These are phyloP conservation scores for Immersiella caudata DNA, from an alignment of 495 filamentous ascomycete species.

Conservation along the genomic window DNA sequence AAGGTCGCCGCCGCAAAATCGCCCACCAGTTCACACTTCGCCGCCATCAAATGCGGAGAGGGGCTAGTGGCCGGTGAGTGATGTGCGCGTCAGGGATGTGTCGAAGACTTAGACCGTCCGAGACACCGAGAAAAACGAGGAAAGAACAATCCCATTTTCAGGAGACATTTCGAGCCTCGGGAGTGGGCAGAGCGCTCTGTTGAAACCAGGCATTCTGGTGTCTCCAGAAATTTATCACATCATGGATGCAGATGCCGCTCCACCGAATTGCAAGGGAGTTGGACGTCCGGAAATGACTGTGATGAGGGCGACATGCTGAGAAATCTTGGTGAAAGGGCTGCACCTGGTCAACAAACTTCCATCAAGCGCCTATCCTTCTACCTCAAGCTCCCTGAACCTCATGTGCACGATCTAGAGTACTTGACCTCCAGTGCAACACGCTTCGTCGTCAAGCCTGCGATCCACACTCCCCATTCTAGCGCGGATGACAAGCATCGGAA, in stretches of 20 bases:
- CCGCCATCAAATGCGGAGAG: neutral
- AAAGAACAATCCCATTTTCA: conserved; percentile 3
- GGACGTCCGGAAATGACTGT: neutral
- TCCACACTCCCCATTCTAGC: neutral
- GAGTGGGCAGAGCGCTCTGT: neutral
- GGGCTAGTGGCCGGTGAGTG: neutral
- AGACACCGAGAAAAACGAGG: neutral
- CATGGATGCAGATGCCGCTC: neutral
- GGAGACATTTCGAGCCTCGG: neutral
- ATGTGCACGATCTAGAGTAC: too few relatives aligned
- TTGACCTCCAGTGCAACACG: too few relatives aligned
- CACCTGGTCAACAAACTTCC: neutral
- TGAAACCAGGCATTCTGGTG: neutral
- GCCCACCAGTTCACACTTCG: neutral
- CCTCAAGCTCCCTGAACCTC: too few relatives aligned
- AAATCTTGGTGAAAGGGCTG: neutral
- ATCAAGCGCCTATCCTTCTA: neutral
- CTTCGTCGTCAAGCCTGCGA: too few relatives aligned
- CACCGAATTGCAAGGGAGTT: neutral
- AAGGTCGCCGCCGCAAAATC: neutral
- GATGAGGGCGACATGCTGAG: neutral
- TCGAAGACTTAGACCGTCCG: conserved; percentile 2
- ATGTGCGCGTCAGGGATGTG: conserved; percentile 8
- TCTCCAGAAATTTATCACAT: neutral
- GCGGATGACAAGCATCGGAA: neutral